phyloP scores from a whole-genome alignment of 495 filamentous ascomycete genomes.

The Chaetomium tenue region DNA sequence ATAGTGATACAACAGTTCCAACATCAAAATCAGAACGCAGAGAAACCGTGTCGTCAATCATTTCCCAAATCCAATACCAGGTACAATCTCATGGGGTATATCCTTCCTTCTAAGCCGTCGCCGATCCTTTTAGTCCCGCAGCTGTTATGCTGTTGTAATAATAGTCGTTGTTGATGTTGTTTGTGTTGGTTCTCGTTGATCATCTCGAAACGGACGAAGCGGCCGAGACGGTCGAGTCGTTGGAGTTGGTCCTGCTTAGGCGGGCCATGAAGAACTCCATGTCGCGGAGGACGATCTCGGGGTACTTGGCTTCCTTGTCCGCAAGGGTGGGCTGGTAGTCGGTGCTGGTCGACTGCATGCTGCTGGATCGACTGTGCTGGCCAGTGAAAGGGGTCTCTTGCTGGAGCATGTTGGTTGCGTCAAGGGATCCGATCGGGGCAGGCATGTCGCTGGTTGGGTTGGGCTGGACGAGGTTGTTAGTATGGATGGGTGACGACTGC shows the following conservation, averaged over 20 bases:
- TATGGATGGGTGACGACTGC: too few species aligned
- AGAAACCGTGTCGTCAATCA: background rate
- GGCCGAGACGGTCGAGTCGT: slow-evolving; percentile 6
- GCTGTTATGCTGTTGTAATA: too few species aligned
- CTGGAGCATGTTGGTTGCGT: background rate
- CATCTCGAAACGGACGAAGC: background rate
- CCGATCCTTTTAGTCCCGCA: background rate
- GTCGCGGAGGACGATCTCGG: slow-evolving; percentile 16
- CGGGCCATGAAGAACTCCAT: slow-evolving; percentile 27
- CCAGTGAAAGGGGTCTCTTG: background rate
- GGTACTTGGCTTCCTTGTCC: background rate
- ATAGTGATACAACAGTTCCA: slow-evolving; percentile 2
- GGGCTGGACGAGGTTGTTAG: background rate
- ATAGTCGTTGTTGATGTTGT: background rate
- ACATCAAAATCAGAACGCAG: background rate
- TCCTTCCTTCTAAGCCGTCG: background rate
- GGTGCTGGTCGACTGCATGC: slow-evolving; percentile 15
- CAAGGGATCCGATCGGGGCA: background rate
- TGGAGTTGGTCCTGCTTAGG: slow-evolving; percentile 9
- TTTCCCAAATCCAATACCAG: background rate
- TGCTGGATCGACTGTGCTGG: slow-evolving; percentile 22
- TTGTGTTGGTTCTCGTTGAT: background rate
- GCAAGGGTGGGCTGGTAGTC: background rate
- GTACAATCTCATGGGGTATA: background rate
- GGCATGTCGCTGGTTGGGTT: background rate